Evolutionary conservation across 768 basidiomycete species (phyloP), one percentile per base, ranked within the genome.

Genomic region (Kwoniella sp.): DNA sequence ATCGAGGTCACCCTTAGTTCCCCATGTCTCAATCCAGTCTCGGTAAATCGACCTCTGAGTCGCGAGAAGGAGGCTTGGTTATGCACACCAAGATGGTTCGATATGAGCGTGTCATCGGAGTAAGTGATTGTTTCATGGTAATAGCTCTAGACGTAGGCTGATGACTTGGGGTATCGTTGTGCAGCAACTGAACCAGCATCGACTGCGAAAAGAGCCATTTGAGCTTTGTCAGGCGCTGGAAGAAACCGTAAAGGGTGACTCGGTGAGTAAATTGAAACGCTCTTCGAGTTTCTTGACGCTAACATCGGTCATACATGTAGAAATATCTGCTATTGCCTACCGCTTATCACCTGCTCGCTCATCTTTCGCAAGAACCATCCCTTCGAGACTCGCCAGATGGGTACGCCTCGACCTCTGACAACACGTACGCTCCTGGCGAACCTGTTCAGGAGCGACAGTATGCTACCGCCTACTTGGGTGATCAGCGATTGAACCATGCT

Each of bases 371-470:
- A 13, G 81, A 83, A 66, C 71, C 72, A 1, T 77, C 79, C 30
- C 73, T 80, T 17, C 64, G 74, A 19, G 68, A 72, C 24, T 73
- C 79, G 0, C 50, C 59, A 3, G 55, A 58, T 29, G 30, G 25
- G n/a, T 59, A 64, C 27, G 63, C 63, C 22, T 64, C 63, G 4
- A 27, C 57, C 25, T 30, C 50, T 26, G 63, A 59, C 17, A 6
- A 50, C 13, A 9, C 48, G 22, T 53, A 30, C 17, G 68, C 73
- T 55, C 71, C 85, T 40, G 68, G 72, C 8, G 69, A 90, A 1
- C 87, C 89, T 0, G 76, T 89, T 17, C 86, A 89, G 68, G 90
- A 92, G 76, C 86, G 94, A 60, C 90, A 91, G 79, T 90, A 86
- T 73, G 91, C 92, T 0, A 82, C 86, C 22, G 86, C 85, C 9